These are phyloP conservation scores for Candida glaebosa DNA, from an alignment of 805 yeast species.

Conservation along the genomic window DNA sequence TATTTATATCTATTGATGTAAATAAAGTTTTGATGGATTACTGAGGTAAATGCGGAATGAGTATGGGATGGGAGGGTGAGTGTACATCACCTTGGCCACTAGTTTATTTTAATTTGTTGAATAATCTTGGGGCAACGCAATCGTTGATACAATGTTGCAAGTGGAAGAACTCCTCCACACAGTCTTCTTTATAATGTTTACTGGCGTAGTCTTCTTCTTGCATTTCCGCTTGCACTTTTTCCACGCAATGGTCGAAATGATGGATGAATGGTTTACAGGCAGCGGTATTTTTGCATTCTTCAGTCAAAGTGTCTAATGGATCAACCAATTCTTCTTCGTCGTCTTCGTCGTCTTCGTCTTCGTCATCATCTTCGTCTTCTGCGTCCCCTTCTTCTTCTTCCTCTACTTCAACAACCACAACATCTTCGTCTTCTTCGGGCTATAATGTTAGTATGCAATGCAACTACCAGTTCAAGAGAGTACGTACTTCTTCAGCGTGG, in stretches of 20 bases:
- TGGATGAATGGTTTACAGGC: constrained; percentile 73
- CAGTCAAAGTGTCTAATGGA: constrained; percentile 35
- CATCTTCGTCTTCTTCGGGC: constrained; percentile 37
- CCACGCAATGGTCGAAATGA: constrained; percentile 92
- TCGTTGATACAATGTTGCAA: constrained; percentile 90
- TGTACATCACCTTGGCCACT: neutral
- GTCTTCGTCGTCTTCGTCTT: constrained; percentile 62
- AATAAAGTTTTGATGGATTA: no score
- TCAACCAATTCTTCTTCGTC: constrained; percentile 65
- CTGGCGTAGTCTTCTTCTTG: constrained; percentile 83
- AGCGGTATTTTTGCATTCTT: constrained; percentile 64
- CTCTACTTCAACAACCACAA: constrained; percentile 28
- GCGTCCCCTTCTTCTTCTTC: constrained; percentile 38
- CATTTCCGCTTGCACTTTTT: constrained; percentile 85
- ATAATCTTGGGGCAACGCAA: constrained; percentile 86
- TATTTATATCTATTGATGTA: no score
- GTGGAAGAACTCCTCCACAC: constrained; percentile 98
- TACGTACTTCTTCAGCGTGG: constrained; percentile 70
- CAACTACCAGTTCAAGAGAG: no score
- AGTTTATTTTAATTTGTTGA: constrained; percentile 74
- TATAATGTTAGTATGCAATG: constrained; percentile 8
- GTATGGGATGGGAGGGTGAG: no score
- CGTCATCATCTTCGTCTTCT: constrained; percentile 52
- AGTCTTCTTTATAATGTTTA: constrained; percentile 86
- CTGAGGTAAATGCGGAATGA: no score